Evolutionary conservation across 805 yeast genomes (phyloP).

Genomic region (Candida suzukii): DNA sequence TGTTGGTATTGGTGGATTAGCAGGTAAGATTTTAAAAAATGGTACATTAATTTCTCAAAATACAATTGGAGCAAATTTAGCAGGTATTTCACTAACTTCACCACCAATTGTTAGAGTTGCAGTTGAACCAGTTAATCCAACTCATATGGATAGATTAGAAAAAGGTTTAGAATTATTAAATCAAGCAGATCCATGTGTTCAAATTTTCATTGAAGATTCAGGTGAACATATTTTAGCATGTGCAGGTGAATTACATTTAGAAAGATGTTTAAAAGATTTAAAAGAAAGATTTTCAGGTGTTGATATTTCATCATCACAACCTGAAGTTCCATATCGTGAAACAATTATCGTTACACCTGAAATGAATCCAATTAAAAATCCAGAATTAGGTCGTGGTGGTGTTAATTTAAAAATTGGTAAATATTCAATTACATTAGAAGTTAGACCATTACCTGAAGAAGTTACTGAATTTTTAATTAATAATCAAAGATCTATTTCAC

Average conservation of each 20-base stretch:
- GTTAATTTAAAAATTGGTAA: conserved; percentile 45
- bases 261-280: conserved; percentile 87
- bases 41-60: conserved; percentile 70
- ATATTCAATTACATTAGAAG: conserved; percentile 31
- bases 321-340: conserved; percentile 92
- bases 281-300: conserved; percentile 88
- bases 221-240: conserved; percentile 94
- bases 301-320: conserved; percentile 80
- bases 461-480: conserved; percentile 42
- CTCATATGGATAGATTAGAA: conserved; percentile 67
- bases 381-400: conserved; percentile 43
- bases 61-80: conserved; percentile 62
- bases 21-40: conserved; percentile 71
- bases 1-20: conserved; percentile 90
- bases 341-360: conserved; percentile 52
- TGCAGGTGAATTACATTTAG: conserved; percentile 95
- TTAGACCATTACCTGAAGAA: conserved; percentile 48
- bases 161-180: conserved; percentile 72
- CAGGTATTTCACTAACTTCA: conserved; percentile 66
- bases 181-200: conserved; percentile 92
- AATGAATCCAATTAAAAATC: conserved; percentile 41
- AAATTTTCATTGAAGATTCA: conserved; percentile 73
- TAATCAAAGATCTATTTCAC: conserved; percentile 37
- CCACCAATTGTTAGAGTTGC: conserved; percentile 95
- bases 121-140: conserved; percentile 87